These are phyloP conservation scores for Protomyces inouyei DNA, from an alignment of 1,139 yeast genomes.

Conservation along the genomic window DNA sequence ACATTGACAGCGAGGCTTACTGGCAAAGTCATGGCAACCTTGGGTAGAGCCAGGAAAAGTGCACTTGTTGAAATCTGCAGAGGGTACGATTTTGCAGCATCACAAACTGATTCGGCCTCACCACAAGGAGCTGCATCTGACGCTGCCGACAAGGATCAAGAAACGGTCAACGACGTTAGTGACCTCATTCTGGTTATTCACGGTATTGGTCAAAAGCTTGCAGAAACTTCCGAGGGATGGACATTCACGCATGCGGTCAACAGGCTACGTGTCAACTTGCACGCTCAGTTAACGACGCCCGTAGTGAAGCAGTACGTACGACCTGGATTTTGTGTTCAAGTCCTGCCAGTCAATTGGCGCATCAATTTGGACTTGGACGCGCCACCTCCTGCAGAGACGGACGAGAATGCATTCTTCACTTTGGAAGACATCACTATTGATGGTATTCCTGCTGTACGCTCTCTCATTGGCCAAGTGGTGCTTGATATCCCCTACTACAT, in stretches of 20 bases:
- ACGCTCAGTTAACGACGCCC: slow-evolving; percentile 36
- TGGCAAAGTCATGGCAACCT: background rate
- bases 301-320: slow-evolving; percentile 35
- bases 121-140: background rate
- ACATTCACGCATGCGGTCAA: slow-evolving; percentile 85
- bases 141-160: slow-evolving; percentile 7
- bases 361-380: slow-evolving; percentile 38
- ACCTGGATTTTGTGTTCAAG: slow-evolving; percentile 36
- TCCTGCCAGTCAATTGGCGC: slow-evolving; percentile 46
- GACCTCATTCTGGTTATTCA: slow-evolving; percentile 72
- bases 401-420: slow-evolving; percentile 48
- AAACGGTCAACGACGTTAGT: slow-evolving; percentile 13
- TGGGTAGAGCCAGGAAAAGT: slow-evolving; percentile 4
- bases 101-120: background rate
- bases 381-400: slow-evolving; percentile 29
- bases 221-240: slow-evolving; percentile 70
- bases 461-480: slow-evolving; percentile 76
- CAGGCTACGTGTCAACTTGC: slow-evolving; percentile 49
- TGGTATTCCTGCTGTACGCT: slow-evolving; percentile 71
- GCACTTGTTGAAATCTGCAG: slow-evolving; percentile 13
- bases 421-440: slow-evolving; percentile 72
- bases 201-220: slow-evolving; percentile 89
- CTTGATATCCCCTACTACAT: slow-evolving; percentile 85
- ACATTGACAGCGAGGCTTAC: slow-evolving; percentile 4
- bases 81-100: slow-evolving; percentile 19